Evolutionary conservation across 169 alveolate genomes (phyloP), one percentile per base, ranked within the genome.

Genomic region (Plasmodium malariae): DNA sequence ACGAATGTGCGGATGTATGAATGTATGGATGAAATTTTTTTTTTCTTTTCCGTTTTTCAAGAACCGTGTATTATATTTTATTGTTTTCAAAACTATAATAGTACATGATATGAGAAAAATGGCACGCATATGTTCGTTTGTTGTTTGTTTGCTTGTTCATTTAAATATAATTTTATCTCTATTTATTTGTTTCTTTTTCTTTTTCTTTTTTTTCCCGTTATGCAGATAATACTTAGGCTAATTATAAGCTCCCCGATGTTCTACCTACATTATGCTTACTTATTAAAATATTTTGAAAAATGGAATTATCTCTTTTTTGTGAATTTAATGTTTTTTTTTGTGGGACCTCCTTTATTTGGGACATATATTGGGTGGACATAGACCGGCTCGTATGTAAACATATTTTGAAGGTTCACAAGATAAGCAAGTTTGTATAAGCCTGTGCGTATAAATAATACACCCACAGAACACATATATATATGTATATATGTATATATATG

Each of bases 351-450:
- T 17, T 48, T 86, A 17, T 86, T 86, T 70, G 92, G 92, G 12
- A 57, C 92, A 48, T 86, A 57, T 40, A 86, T 86, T 17, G 92
- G 87, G 12, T 86, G 92, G 92, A 86, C 92, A 1, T 86, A 83
- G 34, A n/a, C 1, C 19, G 19, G 9, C 36, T 30, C 9, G 28
- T 7, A 21, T 7, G 65, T 55, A n/a, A n/a, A 28, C n/a, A 55
- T n/a, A n/a, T n/a, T n/a, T n/a, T n/a, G n/a, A n/a, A n/a, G n/a
- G n/a, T n/a, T n/a, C n/a, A n/a, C n/a, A n/a, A n/a, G n/a, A n/a
- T n/a, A n/a, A n/a, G n/a, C n/a, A n/a, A n/a, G n/a, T n/a, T n/a
- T n/a, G n/a, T n/a, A n/a, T n/a, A n/a, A n/a, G n/a, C n/a, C n/a
- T n/a, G 17, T 67, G 43, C 36, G 59, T 5, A 4, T 45, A 9